These are phyloP conservation scores for Dothideomycetidae sp. DNA, from an alignment of 2,329 filamentous ascomycete species.

Conservation along the genomic window DNA sequence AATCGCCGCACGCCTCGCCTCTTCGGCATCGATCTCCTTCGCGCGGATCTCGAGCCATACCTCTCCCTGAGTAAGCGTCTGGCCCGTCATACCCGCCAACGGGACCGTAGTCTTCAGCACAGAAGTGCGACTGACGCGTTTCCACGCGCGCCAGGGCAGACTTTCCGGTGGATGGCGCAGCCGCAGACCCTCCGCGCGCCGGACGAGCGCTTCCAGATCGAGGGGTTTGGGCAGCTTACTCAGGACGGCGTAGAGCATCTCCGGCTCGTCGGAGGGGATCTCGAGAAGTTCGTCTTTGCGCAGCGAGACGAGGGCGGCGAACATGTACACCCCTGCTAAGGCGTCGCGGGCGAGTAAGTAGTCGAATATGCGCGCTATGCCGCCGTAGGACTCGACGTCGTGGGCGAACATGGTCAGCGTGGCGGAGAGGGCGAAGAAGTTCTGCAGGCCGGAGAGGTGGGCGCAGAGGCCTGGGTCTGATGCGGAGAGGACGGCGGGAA, in stretches of 20 bases:
- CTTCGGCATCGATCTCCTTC: slow-evolving; percentile 52
- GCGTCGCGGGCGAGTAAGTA: slow-evolving; percentile 76
- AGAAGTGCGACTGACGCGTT: slow-evolving; percentile 55
- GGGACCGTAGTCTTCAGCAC: slow-evolving; percentile 70
- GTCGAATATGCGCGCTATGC: slow-evolving; percentile 85
- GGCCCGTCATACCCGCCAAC: slow-evolving; percentile 33
- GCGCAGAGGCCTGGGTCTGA: slow-evolving; percentile 57
- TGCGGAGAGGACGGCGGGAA: slow-evolving; percentile 63
- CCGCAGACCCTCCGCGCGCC: slow-evolving; percentile 50
- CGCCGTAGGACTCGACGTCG: slow-evolving; percentile 77
- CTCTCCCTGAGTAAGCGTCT: slow-evolving; percentile 53
- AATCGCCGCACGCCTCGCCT: slow-evolving; percentile 40
- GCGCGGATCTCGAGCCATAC: slow-evolving; percentile 57
- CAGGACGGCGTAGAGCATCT: slow-evolving; percentile 81
- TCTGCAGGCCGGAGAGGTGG: slow-evolving; percentile 47
- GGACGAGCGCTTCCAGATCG: slow-evolving; percentile 64
- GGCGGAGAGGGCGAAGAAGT: slow-evolving; percentile 86
- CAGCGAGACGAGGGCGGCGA: slow-evolving; percentile 67
- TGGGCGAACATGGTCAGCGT: slow-evolving; percentile 94
- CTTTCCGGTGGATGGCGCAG: slow-evolving; percentile 54
- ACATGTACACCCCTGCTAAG: slow-evolving; percentile 82
- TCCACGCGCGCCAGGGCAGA: slow-evolving; percentile 52
- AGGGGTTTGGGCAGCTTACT: slow-evolving; percentile 73
- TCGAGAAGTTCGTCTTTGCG: slow-evolving; percentile 75
- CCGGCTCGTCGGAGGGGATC: slow-evolving; percentile 67